Base-by-base conservation (phyloP, 2,329 filamentous ascomycete genomes). In the Samsoniella hepiali region DNA sequence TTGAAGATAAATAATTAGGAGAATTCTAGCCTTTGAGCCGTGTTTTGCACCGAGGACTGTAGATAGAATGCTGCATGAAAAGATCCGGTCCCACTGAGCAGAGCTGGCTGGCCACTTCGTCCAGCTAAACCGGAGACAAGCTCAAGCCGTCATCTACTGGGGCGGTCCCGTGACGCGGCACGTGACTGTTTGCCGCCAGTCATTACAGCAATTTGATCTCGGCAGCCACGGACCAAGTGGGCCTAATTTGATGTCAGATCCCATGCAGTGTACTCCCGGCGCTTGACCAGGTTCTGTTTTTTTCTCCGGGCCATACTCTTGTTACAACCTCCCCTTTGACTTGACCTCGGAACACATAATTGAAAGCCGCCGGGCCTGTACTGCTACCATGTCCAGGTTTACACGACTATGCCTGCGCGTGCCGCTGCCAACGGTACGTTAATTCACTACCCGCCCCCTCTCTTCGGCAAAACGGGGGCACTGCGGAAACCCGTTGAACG, bases 401-500 rank as follows among this genome's bases (percentile, higher is more conserved):
- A 76, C 75, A 59, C 72, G 76, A 65, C 60, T 73, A 51, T 76
- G 73, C 62, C 66, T 79, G 65, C 75, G 77, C 67, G 68, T 76
- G 50, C 77, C 77, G 64, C 74, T 75, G 62, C 75, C 75, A 17
- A 76, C 77, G 73, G 77, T 79, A 73, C 69, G 74, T 65, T 22
- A 64, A 58, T 64, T 40, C 29, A 15, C 29, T 11, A 1, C 38
- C 9, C 38, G 13, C 6, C 44, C 31, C 49, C 31, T 27, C 38
- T 54, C 31, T 32, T 32, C 10, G 58, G 60, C 60, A 61, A 58
- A 58, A 54, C 55, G 34, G 59, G 40, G 44, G 44, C 29, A 9
- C 31, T 22, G 22, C 44, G 42, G 27, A 40, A 17, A n/a, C 31
- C 31, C 31, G 11, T 51, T 50, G n/a, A 44, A 32, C n/a, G 17